Evolutionary conservation across 1,284 basidiomycete species (phyloP).

Genomic region (Cryptococcus deneoformans): DNA sequence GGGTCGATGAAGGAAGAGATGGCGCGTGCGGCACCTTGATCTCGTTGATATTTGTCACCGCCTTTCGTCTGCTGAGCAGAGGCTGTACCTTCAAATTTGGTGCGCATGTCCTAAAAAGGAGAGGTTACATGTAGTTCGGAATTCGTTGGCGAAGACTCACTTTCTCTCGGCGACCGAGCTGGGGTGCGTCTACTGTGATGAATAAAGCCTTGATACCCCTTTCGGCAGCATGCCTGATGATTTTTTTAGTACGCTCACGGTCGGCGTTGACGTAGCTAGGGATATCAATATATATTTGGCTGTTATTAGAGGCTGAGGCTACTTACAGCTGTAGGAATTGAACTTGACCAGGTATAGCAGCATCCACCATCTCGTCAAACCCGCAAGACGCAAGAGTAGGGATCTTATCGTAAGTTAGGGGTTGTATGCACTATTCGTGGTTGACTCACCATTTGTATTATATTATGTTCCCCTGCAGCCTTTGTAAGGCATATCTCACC

Average conservation of each 20-base stretch:
- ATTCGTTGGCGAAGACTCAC: conserved; percentile 37
- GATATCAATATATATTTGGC: background rate
- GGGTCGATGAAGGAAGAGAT: conserved; percentile 97
- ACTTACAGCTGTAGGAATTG: conserved; percentile 74
- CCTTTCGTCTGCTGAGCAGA: conserved; percentile 61
- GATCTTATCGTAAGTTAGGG: conserved; percentile 55
- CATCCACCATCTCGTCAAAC: conserved; percentile 86
- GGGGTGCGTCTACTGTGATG: conserved; percentile 91
- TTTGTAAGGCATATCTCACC: conserved; percentile 84
- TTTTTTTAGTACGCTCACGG: conserved; percentile 70
- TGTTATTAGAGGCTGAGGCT: background rate
- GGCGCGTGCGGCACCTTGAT: conserved; percentile 90
- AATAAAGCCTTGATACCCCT: conserved; percentile 80
- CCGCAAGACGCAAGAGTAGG: conserved; percentile 84
- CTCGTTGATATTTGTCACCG: conserved; percentile 65
- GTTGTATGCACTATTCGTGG: background rate
- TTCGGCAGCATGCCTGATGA: conserved; percentile 78
- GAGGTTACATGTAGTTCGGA: background rate
- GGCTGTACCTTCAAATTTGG: conserved; percentile 87
- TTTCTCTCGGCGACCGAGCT: conserved; percentile 84
- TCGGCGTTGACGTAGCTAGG: conserved; percentile 80
- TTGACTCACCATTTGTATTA: conserved; percentile 79
- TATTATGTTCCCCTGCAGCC: conserved; percentile 70
- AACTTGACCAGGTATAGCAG: conserved; percentile 65
- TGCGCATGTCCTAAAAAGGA: conserved; percentile 82